Evolutionary conservation across 495 filamentous ascomycete species (phyloP).

Genomic region (Penicillium lividum): DNA sequence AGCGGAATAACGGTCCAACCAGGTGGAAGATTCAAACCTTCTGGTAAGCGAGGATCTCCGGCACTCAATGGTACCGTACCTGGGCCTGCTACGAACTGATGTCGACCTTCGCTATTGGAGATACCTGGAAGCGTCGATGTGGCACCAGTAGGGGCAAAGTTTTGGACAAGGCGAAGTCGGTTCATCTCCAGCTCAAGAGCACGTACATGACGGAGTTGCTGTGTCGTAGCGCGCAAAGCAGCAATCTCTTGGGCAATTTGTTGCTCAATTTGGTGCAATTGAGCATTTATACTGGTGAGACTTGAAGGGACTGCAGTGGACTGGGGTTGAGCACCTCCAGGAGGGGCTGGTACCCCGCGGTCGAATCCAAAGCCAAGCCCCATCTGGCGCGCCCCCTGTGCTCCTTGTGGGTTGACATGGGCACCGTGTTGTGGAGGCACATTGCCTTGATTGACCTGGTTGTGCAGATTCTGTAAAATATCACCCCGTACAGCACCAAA

Average conservation of each 20-base stretch:
- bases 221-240: conserved; percentile 50
- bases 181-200: conserved; percentile 65
- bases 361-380: conserved; percentile 49
- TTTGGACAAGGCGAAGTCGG: conserved; percentile 53
- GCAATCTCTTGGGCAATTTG: conserved; percentile 66
- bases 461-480: conserved; percentile 53
- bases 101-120: conserved; percentile 21
- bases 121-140: conserved; percentile 23
- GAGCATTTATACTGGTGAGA: conserved; percentile 46
- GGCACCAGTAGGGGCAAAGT: conserved; percentile 25
- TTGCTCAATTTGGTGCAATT: conserved; percentile 64
- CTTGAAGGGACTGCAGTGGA: conserved; percentile 12
- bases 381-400: conserved; percentile 39
- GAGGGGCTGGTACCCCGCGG: conserved; percentile 22
- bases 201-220: conserved; percentile 57
- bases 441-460: conserved; percentile 49
- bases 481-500: conserved; percentile 57
- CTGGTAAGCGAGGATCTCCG: conserved; percentile 68
- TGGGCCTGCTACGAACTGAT: conserved; percentile 37
- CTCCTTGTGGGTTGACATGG: conserved; percentile 35
- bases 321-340: conserved; percentile 13
- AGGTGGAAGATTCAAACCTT: conserved; percentile 69
- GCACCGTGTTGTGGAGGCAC: conserved; percentile 31
- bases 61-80: conserved; percentile 51
- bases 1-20: conserved; percentile 78